These are phyloP conservation scores for Quercus cerris DNA, from an alignment of 306 rosid species.

Conservation along the genomic window DNA sequence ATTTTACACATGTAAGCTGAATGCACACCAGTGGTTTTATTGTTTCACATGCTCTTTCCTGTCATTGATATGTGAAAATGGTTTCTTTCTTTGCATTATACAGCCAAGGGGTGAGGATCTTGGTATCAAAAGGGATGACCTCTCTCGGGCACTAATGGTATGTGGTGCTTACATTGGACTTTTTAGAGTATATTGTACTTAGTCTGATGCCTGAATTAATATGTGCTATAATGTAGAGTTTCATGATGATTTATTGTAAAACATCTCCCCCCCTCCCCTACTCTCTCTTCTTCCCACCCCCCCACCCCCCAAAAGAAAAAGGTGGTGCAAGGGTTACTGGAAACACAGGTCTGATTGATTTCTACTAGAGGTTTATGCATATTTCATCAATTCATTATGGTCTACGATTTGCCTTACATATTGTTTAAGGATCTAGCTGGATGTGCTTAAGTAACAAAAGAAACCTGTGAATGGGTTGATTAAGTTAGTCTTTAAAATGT, in stretches of 20 bases:
- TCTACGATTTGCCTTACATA: background rate
- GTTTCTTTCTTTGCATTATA: constrained; percentile 26
- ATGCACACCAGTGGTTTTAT: constrained; percentile 3
- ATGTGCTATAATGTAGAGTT: background rate
- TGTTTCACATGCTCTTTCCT: constrained; percentile 14
- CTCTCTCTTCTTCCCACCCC: too few species aligned
- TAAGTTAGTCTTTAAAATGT: background rate
- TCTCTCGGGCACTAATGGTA: constrained; percentile 87
- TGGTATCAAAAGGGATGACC: constrained; percentile 70
- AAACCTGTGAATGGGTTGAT: background rate
- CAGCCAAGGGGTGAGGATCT: constrained; percentile 64
- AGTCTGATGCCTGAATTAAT: constrained; percentile 13
- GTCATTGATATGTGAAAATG: constrained; percentile 23
- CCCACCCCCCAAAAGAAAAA: too few species aligned
- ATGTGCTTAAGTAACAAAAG: background rate
- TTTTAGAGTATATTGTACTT: background rate
- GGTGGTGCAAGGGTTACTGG: background rate
- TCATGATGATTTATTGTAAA: too few species aligned
- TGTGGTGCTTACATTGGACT: constrained; percentile 26
- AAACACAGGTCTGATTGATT: background rate
- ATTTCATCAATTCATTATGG: background rate
- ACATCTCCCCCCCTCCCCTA: background rate
- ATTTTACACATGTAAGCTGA: constrained; percentile 91
- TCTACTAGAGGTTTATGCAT: background rate
- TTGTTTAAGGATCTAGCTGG: background rate